Evolutionary conservation across 176 grass and related monocot species (phyloP), one percentile per base, ranked within the genome.

Genomic region (Ampelocalamus luodianensis): DNA sequence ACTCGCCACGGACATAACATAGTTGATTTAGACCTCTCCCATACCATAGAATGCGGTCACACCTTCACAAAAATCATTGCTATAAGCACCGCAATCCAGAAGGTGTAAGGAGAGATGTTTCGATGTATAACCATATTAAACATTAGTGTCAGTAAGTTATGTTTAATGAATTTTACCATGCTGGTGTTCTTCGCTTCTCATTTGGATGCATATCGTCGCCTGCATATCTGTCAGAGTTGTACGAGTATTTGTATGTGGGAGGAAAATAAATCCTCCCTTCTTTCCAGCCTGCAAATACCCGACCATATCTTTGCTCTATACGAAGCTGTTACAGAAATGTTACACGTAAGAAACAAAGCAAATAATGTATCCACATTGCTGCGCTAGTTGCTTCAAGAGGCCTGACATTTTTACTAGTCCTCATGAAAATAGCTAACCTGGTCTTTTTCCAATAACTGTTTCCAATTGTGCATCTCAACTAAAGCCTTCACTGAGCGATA

Each of bases 181-280:
- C 96, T 0, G 96, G 96, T 36, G 96, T 98, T 69, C 96, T 88
- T 75, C 87, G 53, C 72, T 98, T 98, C 83, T 92, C 96, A 61
- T 98, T 98, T 4, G 89, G 87, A 56, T 83, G 83, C 89, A 98
- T 89, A 69, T 95, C 96, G 65, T 95, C 91, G 0, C 96, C 96
- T 1, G 96, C 91, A 18, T 98, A 98, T 77, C 89, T 87, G 59
- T 98, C 96, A 1, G 96, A 98, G 71, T 98, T 98, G 76, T 89
- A 93, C 10, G 91, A 98, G 80, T 98, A 98, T 85, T 98, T 98
- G 61, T 98, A 98, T 0, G 96, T 98, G 24, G 96, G 96, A 77
- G 96, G 96, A 54, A 98, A 98, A 87, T 93, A 98, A 68, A 98
- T 98, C 64, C 93, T 91, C 40, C 96, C 96, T 84, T 98, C 96